Percentiles rank a stretch among this genome's conserved stretches.
Conservation (phyloP, 106 monocot genomes). For the Dioscorea dumetorum region DNA sequence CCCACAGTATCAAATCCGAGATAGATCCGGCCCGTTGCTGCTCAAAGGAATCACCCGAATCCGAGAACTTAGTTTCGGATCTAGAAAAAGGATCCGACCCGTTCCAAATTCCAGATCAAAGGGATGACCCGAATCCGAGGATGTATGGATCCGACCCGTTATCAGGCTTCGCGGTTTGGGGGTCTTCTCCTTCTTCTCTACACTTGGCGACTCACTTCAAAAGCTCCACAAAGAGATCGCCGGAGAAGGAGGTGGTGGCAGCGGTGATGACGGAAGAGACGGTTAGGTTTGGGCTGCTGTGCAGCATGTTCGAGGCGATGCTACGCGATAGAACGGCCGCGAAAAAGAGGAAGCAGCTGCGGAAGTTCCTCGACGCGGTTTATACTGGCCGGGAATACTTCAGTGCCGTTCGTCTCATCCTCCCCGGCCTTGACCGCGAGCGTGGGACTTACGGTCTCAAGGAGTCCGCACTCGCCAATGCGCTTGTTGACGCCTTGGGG, state of each 20-base stretch:
- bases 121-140: too few relatives aligned
- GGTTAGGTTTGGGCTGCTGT: slow-evolving; percentile 73
- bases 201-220: too few relatives aligned
- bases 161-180: too few relatives aligned
- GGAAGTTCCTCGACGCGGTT: slow-evolving; percentile 81
- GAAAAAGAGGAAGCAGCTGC: slow-evolving; percentile 73
- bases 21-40: too few relatives aligned
- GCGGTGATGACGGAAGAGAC: slow-evolving; percentile 61
- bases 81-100: too few relatives aligned
- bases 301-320: slow-evolving; percentile 98
- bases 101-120: too few relatives aligned
- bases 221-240: background rate
- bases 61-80: too few relatives aligned
- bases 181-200: too few relatives aligned
- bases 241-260: background rate
- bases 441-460: slow-evolving; percentile 91
- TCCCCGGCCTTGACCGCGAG: slow-evolving; percentile 85
- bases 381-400: slow-evolving; percentile 79
- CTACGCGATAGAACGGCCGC: slow-evolving; percentile 58
- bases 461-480: slow-evolving; percentile 66
- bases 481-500: slow-evolving; percentile 78
- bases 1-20: too few relatives aligned
- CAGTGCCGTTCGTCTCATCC: slow-evolving; percentile 77
- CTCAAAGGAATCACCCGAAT: too few relatives aligned
- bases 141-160: too few relatives aligned